These are phyloP conservation scores for Colletotrichum sojae DNA, from an alignment of 2,329 filamentous ascomycete genomes.

Conservation along the genomic window DNA sequence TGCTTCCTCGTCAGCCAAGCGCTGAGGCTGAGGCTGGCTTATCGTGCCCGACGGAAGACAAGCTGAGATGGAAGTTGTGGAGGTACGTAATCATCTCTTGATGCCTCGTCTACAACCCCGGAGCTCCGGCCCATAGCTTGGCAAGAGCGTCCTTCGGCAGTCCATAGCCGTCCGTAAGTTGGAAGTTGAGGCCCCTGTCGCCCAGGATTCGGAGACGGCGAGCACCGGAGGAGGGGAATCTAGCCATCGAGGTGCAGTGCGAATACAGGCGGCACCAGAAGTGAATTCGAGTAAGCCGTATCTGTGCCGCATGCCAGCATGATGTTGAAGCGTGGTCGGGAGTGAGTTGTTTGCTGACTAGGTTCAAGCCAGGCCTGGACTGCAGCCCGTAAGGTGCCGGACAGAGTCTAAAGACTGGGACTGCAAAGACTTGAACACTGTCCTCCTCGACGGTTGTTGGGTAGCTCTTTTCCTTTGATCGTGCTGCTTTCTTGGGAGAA, in stretches of 20 bases:
- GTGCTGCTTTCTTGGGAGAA: too few relatives aligned
- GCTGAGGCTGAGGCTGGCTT: conserved; percentile 13
- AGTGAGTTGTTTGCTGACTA: neutral
- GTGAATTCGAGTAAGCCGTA: neutral
- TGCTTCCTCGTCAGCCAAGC: conserved; percentile 1
- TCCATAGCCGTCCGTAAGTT: neutral
- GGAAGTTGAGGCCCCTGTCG: too few relatives aligned
- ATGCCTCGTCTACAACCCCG: conserved; percentile 2
- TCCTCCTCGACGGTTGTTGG: neutral
- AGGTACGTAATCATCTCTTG: neutral
- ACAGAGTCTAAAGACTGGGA: conserved; percentile 25
- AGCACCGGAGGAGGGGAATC: neutral
- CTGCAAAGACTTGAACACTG: neutral
- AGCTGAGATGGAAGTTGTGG: conserved; percentile 13
- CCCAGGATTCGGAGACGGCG: neutral
- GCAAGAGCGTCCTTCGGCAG: neutral
- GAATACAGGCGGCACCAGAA: neutral
- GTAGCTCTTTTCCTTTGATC: too few relatives aligned
- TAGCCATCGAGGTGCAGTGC: too few relatives aligned
- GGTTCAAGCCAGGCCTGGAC: neutral
- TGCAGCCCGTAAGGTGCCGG: neutral
- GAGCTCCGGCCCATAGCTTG: conserved; percentile 10
- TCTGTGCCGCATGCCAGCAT: conserved; percentile 23
- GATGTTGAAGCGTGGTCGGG: conserved; percentile 15
- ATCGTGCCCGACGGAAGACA: neutral